A percentile compares a stretch with the other conserved stretches of the same genome.
phyloP scores from a whole-genome alignment of 768 basidiomycete genomes.

The Podaxis sp. region DNA sequence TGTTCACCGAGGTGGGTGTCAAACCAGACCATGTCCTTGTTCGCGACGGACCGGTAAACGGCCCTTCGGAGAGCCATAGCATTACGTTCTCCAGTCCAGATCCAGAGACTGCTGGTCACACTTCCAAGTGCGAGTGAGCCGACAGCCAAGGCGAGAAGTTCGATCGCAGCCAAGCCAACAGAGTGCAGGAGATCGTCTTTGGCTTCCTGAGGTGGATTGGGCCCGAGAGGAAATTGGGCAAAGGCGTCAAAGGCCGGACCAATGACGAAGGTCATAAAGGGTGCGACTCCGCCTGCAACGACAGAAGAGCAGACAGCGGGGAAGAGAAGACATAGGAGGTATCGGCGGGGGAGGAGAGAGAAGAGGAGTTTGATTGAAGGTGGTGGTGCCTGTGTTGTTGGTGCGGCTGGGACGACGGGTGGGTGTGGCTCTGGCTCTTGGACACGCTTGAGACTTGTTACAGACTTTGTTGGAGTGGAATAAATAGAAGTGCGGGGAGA shows the following conservation, averaged over 20 bases:
- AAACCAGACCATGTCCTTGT: slow-evolving; percentile 86
- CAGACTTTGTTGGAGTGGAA: slow-evolving; percentile 5
- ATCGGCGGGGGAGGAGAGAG: slow-evolving; percentile 53
- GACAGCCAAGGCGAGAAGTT: slow-evolving; percentile 62
- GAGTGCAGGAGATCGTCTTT: slow-evolving; percentile 51
- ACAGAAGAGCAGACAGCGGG: slow-evolving; percentile 64
- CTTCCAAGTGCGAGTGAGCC: slow-evolving; percentile 71
- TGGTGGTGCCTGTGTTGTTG: slow-evolving; percentile 15
- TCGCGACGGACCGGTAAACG: slow-evolving; percentile 65
- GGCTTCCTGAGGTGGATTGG: slow-evolving; percentile 27
- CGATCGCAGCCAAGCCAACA: slow-evolving; percentile 56
- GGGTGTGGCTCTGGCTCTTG: not conserved
- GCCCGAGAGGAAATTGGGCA: slow-evolving; percentile 35
- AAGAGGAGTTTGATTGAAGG: slow-evolving; percentile 67
- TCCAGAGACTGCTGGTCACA: slow-evolving; percentile 78
- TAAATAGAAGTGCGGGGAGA: slow-evolving; percentile 22
- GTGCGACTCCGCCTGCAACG: slow-evolving; percentile 66
- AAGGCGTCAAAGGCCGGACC: slow-evolving; percentile 77
- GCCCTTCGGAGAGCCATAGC: slow-evolving; percentile 59
- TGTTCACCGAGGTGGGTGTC: slow-evolving; percentile 66
- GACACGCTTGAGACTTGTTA: not conserved
- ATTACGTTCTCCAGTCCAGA: slow-evolving; percentile 81
- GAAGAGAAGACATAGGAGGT: slow-evolving; percentile 51
- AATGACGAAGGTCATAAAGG: slow-evolving; percentile 82
- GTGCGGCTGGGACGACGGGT: slow-evolving; percentile 5